These are phyloP conservation scores for Teratosphaeria zuluensis DNA, from an alignment of 2,329 filamentous ascomycete species.

Conservation along the genomic window DNA sequence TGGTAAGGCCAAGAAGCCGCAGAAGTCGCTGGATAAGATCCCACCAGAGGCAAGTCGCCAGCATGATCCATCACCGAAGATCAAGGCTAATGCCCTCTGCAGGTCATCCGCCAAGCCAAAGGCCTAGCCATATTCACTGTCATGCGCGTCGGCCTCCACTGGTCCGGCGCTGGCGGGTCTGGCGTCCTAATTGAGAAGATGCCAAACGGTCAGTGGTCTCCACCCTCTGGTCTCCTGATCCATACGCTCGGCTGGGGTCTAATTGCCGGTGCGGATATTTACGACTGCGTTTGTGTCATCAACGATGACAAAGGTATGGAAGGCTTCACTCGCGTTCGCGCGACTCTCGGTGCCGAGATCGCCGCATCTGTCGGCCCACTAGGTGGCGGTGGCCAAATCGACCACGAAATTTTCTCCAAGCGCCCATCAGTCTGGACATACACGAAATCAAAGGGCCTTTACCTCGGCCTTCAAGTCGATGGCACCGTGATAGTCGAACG, in stretches of 20 bases:
- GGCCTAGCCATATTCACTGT: constrained; percentile 88
- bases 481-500: constrained; percentile 77
- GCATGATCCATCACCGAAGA: neutral
- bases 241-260: constrained; percentile 83
- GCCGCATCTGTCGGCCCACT: constrained; percentile 67
- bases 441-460: constrained; percentile 78
- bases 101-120: constrained; percentile 75
- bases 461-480: constrained; percentile 74
- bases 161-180: constrained; percentile 80
- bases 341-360: constrained; percentile 72
- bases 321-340: constrained; percentile 66
- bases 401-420: constrained; percentile 55
- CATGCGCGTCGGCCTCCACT: constrained; percentile 83
- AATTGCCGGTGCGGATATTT: constrained; percentile 80
- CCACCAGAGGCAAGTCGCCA: constrained; percentile 49
- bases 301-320: constrained; percentile 78
- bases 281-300: constrained; percentile 87
- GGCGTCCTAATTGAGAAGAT: constrained; percentile 75
- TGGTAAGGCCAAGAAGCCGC: constrained; percentile 38
- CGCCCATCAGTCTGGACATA: constrained; percentile 70
- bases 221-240: constrained; percentile 77
- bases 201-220: constrained; percentile 78
- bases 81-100: constrained; percentile 14
- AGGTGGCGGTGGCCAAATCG: constrained; percentile 63
- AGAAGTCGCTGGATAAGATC: constrained; percentile 63